Percentiles rank a stretch among this genome's conserved stretches.
phyloP scores from a whole-genome alignment of 116 monocot genomes.

The Cymodocea nodosa region DNA sequence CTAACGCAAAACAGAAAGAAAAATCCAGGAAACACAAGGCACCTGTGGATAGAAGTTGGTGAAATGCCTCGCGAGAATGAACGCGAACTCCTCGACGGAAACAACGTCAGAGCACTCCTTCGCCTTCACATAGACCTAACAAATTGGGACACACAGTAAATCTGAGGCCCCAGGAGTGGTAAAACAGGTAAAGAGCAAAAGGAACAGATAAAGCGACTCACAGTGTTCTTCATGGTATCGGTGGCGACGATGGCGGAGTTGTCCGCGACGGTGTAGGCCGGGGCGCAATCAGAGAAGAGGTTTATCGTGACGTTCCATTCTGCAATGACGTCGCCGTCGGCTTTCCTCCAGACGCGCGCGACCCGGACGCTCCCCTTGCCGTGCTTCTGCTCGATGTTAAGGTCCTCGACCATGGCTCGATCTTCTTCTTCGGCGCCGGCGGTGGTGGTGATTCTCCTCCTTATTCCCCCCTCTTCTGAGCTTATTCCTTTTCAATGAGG shows the following conservation, averaged over 20 bases:
- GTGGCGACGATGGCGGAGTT: conserved; percentile 91
- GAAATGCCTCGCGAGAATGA: conserved; percentile 71
- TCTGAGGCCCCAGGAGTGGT: not conserved
- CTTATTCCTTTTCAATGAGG: too few relatives aligned
- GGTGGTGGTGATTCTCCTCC: too few relatives aligned
- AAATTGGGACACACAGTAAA: not conserved
- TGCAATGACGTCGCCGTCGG: conserved; percentile 36
- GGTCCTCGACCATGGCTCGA: conserved; percentile 26
- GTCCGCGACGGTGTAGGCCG: conserved; percentile 54
- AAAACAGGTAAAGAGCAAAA: not conserved
- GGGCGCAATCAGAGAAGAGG: conserved; percentile 74
- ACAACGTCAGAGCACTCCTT: conserved; percentile 62
- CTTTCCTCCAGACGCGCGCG: conserved; percentile 54
- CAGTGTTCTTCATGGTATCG: conserved; percentile 94
- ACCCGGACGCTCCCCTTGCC: conserved; percentile 80
- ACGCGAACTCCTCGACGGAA: conserved; percentile 63
- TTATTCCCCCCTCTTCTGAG: too few relatives aligned
- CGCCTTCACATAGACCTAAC: conserved; percentile 83
- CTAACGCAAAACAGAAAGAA: too few relatives aligned
- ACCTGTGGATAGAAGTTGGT: conserved; percentile 72
- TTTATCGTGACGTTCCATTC: conserved; percentile 74
- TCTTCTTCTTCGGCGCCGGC: too few relatives aligned
- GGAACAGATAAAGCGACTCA: conserved; percentile 11
- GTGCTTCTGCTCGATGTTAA: conserved; percentile 71
- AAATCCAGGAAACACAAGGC: not conserved